These are phyloP conservation scores for Suillus placidus DNA, from an alignment of 768 basidiomycete genomes.

Conservation along the genomic window DNA sequence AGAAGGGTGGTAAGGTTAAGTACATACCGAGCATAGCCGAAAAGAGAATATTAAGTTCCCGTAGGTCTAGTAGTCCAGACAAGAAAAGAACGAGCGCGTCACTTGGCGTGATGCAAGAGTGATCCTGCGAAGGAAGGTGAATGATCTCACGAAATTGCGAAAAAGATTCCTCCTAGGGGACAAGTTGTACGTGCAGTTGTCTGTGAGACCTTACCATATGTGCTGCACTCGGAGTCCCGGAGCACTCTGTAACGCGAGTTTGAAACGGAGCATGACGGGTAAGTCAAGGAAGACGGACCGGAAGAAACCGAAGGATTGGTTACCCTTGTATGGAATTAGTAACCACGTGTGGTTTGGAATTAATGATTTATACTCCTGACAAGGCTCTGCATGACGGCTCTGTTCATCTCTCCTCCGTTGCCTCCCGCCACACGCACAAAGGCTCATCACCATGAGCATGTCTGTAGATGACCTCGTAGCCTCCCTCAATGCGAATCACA, in stretches of 20 bases:
- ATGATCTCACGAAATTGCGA: background rate
- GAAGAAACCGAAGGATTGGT: background rate
- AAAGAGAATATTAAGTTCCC: conserved; percentile 5
- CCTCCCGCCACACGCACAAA: conserved; percentile 11
- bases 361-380: conserved; percentile 11
- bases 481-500: conserved; percentile 48
- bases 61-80: background rate
- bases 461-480: conserved; percentile 56
- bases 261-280: background rate
- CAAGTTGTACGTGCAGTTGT: background rate
- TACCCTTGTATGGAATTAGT: conserved; percentile 2
- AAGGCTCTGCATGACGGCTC: conserved; percentile 8
- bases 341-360: conserved; percentile 5
- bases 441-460: conserved; percentile 41
- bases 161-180: background rate
- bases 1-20: background rate
- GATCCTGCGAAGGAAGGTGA: background rate
- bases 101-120: conserved; percentile 1
- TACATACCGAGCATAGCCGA: background rate
- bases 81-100: background rate
- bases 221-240: background rate
- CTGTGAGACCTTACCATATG: background rate
- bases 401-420: conserved; percentile 11
- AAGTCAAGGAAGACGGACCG: conserved; percentile 3
- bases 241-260: background rate